These are phyloP conservation scores for Fraxinus floribunda DNA, from an alignment of 305 asterid genomes.

Conservation along the genomic window DNA sequence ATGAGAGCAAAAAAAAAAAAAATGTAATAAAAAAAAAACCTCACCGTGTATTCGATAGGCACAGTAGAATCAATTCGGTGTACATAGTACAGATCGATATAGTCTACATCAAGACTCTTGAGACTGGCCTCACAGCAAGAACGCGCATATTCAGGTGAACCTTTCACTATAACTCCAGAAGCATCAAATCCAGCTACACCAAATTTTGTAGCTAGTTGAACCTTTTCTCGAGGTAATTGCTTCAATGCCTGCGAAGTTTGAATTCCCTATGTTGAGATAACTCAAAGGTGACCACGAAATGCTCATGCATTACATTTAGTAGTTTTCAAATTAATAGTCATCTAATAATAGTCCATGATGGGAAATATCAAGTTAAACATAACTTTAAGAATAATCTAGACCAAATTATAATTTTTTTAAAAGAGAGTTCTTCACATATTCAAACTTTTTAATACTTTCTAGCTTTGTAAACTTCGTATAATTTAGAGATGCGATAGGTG, in stretches of 20 bases:
- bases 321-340: background rate
- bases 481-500: background rate
- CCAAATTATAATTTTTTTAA: background rate
- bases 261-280: background rate
- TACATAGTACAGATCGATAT: slow-evolving; percentile 52
- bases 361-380: background rate
- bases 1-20: background rate
- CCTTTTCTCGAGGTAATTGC: slow-evolving; percentile 50
- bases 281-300: background rate
- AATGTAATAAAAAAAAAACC: background rate
- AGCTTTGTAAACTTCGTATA: background rate
- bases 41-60: slow-evolving; percentile 57
- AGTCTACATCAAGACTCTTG: slow-evolving; percentile 48
- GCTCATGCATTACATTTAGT: background rate
- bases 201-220: slow-evolving; percentile 57
- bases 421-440: background rate
- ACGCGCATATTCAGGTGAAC: slow-evolving; percentile 53
- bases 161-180: slow-evolving; percentile 38
- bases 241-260: slow-evolving; percentile 44
- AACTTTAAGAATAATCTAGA: background rate
- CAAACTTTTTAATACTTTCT: background rate
- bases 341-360: background rate
- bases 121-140: slow-evolving; percentile 55
- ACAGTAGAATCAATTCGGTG: slow-evolving; percentile 53
- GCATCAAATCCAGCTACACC: slow-evolving; percentile 33